Evolutionary conservation across 2,329 filamentous ascomycete species (phyloP).

Genomic region (Arthrobotrys megalospora): DNA sequence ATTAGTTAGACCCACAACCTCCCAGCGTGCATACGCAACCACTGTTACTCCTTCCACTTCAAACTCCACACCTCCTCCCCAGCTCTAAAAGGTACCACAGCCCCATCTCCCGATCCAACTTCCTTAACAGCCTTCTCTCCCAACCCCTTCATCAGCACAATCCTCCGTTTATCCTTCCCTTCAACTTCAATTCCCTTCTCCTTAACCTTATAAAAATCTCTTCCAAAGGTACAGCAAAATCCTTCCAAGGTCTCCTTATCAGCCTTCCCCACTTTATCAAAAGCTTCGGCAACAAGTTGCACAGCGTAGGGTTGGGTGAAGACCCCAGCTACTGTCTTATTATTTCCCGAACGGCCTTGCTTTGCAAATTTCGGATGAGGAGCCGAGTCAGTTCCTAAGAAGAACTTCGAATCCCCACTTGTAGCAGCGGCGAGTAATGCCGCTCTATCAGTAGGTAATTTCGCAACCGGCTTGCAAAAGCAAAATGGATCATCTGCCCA

Average conservation of each 20-base stretch:
- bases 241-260: conserved; percentile 71
- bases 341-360: conserved; percentile 71
- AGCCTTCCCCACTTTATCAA: conserved; percentile 72
- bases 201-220: conserved; percentile 74
- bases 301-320: conserved; percentile 82
- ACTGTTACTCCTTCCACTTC: conserved; percentile 67
- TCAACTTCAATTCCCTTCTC: conserved; percentile 66
- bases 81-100: conserved; percentile 77
- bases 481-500: conserved; percentile 80
- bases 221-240: conserved; percentile 74
- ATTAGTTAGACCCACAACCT: too few species aligned
- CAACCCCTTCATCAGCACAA: conserved; percentile 73
- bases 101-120: conserved; percentile 71
- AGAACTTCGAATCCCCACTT: conserved; percentile 74
- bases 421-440: conserved; percentile 77
- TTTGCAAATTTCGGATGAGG: conserved; percentile 77
- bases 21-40: too few species aligned
- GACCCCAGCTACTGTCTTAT: conserved; percentile 78
- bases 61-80: conserved; percentile 75
- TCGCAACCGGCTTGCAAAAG: conserved; percentile 83
- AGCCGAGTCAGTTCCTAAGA: conserved; percentile 80
- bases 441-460: conserved; percentile 79
- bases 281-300: conserved; percentile 74
- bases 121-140: conserved; percentile 73
- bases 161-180: conserved; percentile 64